Percentiles rank a stretch among this genome's conserved stretches.
Evolutionary conservation across 192 early-diverging fungal species (phyloP).

Genomic region (Dispira simplex): DNA sequence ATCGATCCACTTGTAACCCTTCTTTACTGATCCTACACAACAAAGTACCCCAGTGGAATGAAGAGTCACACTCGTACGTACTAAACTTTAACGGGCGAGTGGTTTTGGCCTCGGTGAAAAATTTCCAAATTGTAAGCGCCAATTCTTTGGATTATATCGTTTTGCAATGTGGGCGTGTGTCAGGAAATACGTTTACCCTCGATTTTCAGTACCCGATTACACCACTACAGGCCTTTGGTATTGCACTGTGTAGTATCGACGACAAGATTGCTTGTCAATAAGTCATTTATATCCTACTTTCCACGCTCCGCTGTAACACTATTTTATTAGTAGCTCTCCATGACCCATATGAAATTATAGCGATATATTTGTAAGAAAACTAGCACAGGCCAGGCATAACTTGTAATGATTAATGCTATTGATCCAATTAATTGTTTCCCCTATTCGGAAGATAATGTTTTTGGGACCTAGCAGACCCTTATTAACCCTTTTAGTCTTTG

Average conservation of each 20-base stretch:
- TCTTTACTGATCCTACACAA: constrained; percentile 64
- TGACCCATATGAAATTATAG: background rate
- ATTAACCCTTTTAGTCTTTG: no score
- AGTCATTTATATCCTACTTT: constrained; percentile 10
- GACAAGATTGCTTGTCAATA: constrained; percentile 84
- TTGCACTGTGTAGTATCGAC: constrained; percentile 82
- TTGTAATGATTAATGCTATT: no score
- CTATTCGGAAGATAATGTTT: no score
- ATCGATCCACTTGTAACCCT: background rate
- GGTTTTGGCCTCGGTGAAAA: constrained; percentile 81
- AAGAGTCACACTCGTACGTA: constrained; percentile 80
- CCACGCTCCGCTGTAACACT: no score
- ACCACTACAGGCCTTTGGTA: constrained; percentile 73
- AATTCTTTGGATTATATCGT: constrained; percentile 88
- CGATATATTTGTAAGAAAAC: no score
- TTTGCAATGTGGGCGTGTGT: constrained; percentile 83
- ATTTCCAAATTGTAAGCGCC: constrained; percentile 91
- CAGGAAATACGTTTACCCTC: constrained; percentile 64
- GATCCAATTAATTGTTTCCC: no score
- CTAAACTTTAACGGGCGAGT: constrained; percentile 91
- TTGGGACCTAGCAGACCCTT: no score
- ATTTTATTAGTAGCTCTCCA: background rate
- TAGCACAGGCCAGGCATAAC: no score
- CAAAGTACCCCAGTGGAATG: constrained; percentile 89
- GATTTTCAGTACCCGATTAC: constrained; percentile 89